Evolutionary conservation across 2,329 filamentous ascomycete species (phyloP).

Genomic region (Neopestalotiopsis clavispora): DNA sequence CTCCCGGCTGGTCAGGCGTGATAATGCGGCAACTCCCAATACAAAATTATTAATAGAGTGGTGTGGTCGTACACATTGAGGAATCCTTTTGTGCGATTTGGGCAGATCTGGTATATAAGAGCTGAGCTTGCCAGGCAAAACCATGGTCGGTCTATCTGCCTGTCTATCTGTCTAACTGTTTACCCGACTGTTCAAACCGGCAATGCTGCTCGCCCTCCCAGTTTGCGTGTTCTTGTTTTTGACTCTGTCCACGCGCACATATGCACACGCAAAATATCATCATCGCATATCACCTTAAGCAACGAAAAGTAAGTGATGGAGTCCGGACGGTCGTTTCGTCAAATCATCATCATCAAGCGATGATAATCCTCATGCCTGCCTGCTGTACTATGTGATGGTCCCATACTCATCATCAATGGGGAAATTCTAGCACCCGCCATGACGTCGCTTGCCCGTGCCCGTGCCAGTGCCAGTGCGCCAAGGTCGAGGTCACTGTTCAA

Average conservation of each 20-base stretch:
- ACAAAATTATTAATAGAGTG: neutral
- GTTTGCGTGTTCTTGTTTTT: neutral
- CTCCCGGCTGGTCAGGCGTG: neutral
- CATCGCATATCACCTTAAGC: neutral
- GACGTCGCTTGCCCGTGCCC: neutral
- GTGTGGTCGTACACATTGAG: neutral
- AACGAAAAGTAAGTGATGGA: slow-evolving; percentile 3
- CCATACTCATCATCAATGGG: slow-evolving; percentile 3
- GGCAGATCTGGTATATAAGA: neutral
- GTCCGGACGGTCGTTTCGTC: neutral
- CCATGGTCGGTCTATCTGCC: neutral
- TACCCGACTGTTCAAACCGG: neutral
- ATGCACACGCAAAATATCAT: neutral
- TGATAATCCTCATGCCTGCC: neutral
- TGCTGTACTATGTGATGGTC: neutral
- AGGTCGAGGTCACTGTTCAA: neutral
- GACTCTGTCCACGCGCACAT: neutral
- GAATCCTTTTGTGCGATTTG: neutral
- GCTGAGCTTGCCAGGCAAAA: neutral
- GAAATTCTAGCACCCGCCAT: neutral
- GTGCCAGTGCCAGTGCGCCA: neutral
- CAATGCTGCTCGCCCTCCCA: neutral
- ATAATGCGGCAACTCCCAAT: neutral
- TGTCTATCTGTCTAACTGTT: neutral
- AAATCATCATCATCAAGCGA: neutral